A percentile compares a stretch with the other conserved stretches of the same genome.
These are phyloP conservation scores for Claviceps purpurea DNA, from an alignment of 2,329 filamentous ascomycete species.

Conservation along the genomic window DNA sequence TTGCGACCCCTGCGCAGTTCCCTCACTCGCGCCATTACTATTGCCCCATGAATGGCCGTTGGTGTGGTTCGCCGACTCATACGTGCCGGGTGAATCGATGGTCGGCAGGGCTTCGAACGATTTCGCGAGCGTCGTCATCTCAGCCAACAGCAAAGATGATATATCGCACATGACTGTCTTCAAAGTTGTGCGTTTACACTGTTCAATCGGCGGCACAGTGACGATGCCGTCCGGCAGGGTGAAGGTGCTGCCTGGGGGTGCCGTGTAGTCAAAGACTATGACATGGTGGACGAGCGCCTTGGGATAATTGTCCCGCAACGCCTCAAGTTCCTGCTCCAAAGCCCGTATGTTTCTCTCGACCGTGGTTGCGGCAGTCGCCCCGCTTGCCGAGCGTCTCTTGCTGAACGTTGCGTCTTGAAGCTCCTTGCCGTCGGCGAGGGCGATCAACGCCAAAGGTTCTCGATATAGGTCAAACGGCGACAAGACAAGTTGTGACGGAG, in stretches of 20 bases:
- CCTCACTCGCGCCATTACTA: constrained; percentile 22
- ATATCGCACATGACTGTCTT: constrained; percentile 72
- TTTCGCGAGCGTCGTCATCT: constrained; percentile 62
- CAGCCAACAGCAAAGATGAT: constrained; percentile 58
- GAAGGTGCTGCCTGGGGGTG: constrained; percentile 32
- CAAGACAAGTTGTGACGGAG: constrained; percentile 65
- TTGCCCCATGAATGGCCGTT: constrained; percentile 28
- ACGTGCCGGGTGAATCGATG: constrained; percentile 61
- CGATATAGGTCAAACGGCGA: constrained; percentile 85
- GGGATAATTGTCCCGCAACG: constrained; percentile 58
- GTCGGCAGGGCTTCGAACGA: constrained; percentile 59
- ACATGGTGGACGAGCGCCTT: constrained; percentile 67
- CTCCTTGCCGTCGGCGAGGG: constrained; percentile 70
- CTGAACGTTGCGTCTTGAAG: constrained; percentile 40
- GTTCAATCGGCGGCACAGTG: constrained; percentile 53
- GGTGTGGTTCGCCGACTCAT: constrained; percentile 23
- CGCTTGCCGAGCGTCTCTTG: constrained; percentile 38
- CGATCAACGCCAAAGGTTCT: constrained; percentile 71
- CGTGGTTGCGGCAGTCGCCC: constrained; percentile 32
- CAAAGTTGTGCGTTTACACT: constrained; percentile 64
- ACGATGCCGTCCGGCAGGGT: constrained; percentile 53
- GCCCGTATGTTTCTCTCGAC: constrained; percentile 44
- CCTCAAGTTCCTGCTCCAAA: constrained; percentile 54
- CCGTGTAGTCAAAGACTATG: constrained; percentile 62
- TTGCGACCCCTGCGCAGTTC: constrained; percentile 8